These are phyloP conservation scores for Bathelium albidoporum DNA, from an alignment of 495 filamentous ascomycete genomes.

Conservation along the genomic window DNA sequence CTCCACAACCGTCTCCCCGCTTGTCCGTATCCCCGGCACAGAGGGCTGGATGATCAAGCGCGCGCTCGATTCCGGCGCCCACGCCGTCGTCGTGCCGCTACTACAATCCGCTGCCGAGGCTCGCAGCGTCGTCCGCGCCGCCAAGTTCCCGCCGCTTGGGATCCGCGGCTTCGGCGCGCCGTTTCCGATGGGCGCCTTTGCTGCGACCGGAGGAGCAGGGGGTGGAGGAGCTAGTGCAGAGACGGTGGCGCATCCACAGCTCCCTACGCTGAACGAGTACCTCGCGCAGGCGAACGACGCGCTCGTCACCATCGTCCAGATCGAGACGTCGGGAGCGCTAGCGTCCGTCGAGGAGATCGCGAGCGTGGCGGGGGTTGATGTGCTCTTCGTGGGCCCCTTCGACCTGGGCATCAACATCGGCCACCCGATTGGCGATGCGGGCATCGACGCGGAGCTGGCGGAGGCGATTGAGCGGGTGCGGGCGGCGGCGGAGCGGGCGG, in stretches of 20 bases:
- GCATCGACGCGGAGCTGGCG: constrained; percentile 54
- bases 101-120: constrained; percentile 30
- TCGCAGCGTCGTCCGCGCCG: constrained; percentile 24
- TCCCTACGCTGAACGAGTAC: constrained; percentile 52
- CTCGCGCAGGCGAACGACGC: constrained; percentile 63
- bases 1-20: constrained; percentile 26
- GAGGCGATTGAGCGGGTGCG: constrained; percentile 56
- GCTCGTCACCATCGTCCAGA: constrained; percentile 67
- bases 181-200: constrained; percentile 51
- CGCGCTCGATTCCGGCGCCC: constrained; percentile 34
- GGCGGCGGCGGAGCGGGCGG: constrained; percentile 50
- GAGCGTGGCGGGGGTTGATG: constrained; percentile 57
- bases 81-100: constrained; percentile 34
- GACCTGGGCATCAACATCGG: constrained; percentile 70
- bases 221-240: neutral
- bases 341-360: constrained; percentile 63
- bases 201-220: constrained; percentile 8
- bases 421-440: constrained; percentile 51
- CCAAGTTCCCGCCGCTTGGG: constrained; percentile 33
- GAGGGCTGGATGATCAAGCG: constrained; percentile 37
- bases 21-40: constrained; percentile 32
- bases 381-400: constrained; percentile 70
- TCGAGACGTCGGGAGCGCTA: constrained; percentile 67
- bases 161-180: constrained; percentile 31
- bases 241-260: no score